Base-by-base conservation (phyloP, 2,329 filamentous ascomycete genomes). In the Annulohypoxylon truncatum region DNA sequence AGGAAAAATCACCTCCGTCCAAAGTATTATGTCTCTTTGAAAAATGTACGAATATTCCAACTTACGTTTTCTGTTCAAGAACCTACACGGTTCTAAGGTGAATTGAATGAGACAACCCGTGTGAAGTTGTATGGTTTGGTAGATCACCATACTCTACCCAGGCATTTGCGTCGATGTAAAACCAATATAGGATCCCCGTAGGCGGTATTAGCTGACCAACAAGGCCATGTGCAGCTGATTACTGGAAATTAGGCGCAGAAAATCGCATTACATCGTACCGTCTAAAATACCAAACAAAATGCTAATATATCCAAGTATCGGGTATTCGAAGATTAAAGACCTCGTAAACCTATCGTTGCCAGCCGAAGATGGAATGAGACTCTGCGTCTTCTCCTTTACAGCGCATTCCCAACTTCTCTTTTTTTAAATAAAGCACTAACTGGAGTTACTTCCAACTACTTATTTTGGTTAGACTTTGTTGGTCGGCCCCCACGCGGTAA, bases 271-370 rank as follows among this genome's bases (percentile, higher is more conserved):
- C 28, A 18, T 40, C 20, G 24, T 38, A 26, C 12, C 33, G 40
- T 20, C 13, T 28, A 56, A 52, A 9, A 48, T 28, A 57, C 18
- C 48, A 51, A 33, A 46, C 18, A 48, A 22, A 58, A 42, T 12
- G 50, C 8, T 28, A 55, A 31, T 13, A 57, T 28, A 44, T 57
- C 24, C 8, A 57, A 50, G 26, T 44, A 13, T 48, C 10, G 40
- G 60, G 56, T 59, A 64, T 64, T 61, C 28, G 40, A 61, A 66
- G 2, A 63, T 55, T 61, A 61, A 51, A 7, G 35, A 61, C 51
- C 52, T 64, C 64, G 53, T 59, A 15, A 59, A 51, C 60, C 64
- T 54, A 58, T 66, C 66, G 46, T 64, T 22, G 35, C 66, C 66
- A 64, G 66, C 52, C 60, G 63, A 69, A 64, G 59, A 66, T 42